Percentiles rank a stretch among this genome's conserved stretches.
phyloP scores from a whole-genome alignment of 352 stramenopile genomes.

The Phytophthora colocasiae region DNA sequence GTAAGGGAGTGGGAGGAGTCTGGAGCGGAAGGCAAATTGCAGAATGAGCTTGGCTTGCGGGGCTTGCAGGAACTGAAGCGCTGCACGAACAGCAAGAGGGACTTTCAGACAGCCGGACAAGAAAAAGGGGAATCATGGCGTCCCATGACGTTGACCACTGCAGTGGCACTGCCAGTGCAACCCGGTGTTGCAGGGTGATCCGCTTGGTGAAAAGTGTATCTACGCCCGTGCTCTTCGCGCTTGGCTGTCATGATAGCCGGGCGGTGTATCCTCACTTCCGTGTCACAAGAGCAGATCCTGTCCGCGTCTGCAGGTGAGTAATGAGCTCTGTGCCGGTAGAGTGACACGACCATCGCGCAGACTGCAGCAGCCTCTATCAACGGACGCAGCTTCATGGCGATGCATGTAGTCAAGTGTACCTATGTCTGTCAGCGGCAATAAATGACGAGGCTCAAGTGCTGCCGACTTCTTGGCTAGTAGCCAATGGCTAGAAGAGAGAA shows the following conservation, averaged over 20 bases:
- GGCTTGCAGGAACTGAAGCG: not conserved
- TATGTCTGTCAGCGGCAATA: too few species aligned
- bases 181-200: constrained; percentile 8
- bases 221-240: not conserved
- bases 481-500: too few species aligned
- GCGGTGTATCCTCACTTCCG: constrained; percentile 26
- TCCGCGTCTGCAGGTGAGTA: constrained; percentile 38
- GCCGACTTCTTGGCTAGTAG: too few species aligned
- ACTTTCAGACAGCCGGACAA: constrained; percentile 27
- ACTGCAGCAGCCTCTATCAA: not conserved
- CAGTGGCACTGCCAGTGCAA: too few species aligned
- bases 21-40: constrained; percentile 34
- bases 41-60: constrained; percentile 29
- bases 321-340: constrained; percentile 16
- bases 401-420: too few species aligned
- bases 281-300: constrained; percentile 30
- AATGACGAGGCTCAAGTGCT: too few species aligned
- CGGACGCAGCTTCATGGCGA: too few species aligned
- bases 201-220: constrained; percentile 26
- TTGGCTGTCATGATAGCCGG: constrained; percentile 12
- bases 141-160: constrained; percentile 2
- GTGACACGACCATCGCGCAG: constrained; percentile 3
- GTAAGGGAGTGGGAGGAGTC: not conserved
- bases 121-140: constrained; percentile 10
- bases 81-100: constrained; percentile 19